These are phyloP conservation scores for Mycena galopus DNA, from an alignment of 768 basidiomycete species.

Conservation along the genomic window DNA sequence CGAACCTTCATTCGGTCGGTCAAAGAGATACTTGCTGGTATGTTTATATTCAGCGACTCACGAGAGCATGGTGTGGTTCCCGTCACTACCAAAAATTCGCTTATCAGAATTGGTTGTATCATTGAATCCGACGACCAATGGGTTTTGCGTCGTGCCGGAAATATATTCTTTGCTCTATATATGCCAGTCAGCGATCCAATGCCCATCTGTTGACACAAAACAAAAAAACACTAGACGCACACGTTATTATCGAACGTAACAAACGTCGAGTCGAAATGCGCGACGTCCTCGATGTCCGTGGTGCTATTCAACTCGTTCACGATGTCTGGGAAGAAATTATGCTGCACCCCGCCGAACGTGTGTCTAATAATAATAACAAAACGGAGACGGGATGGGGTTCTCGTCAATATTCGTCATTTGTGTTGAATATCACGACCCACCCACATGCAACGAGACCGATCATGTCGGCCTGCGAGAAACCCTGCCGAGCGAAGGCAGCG, in stretches of 20 bases:
- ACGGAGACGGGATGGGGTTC: not conserved
- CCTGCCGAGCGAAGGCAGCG: constrained; percentile 17
- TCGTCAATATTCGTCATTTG: not conserved
- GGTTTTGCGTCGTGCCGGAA: constrained; percentile 10
- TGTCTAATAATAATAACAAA: not conserved
- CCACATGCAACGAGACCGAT: not conserved
- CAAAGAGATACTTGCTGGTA: not conserved
- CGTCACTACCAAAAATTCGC: constrained; percentile 27
- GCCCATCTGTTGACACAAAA: too few relatives aligned
- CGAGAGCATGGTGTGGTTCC: constrained; percentile 24
- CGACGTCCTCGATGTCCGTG: constrained; percentile 12
- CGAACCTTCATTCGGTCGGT: constrained; percentile 8
- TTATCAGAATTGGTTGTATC: constrained; percentile 30
- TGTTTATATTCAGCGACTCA: not conserved
- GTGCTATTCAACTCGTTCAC: constrained; percentile 3
- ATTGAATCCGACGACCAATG: constrained; percentile 24
- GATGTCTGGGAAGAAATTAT: constrained; percentile 15
- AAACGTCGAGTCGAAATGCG: constrained; percentile 27
- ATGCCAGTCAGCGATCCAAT: not conserved
- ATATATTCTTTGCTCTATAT: constrained; percentile 26
- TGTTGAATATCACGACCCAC: not conserved
- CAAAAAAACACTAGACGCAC: not conserved
- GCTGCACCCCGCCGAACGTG: constrained; percentile 22
- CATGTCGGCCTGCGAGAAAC: constrained; percentile 18
- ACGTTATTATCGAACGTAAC: constrained; percentile 25